phyloP scores from a whole-genome alignment of 2,329 filamentous ascomycete genomes.

The Monosporascus sp. region DNA sequence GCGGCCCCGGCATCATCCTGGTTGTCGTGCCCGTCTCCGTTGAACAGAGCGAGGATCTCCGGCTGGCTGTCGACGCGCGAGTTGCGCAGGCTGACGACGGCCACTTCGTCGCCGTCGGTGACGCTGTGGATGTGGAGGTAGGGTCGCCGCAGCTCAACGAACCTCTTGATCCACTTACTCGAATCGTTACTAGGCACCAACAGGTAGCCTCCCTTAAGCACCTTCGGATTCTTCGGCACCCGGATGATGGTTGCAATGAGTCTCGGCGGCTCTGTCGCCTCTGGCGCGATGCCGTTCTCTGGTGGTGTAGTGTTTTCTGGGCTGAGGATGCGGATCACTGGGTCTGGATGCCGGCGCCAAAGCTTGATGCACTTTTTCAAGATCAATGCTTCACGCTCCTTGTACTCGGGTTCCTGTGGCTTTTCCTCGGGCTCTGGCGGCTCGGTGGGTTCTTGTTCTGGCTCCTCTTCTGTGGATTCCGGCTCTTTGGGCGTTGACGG shows the following conservation, averaged over 20 bases:
- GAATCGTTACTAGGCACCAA: conserved; percentile 78
- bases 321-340: conserved; percentile 49
- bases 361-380: conserved; percentile 56
- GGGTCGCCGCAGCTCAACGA: conserved; percentile 84
- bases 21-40: conserved; percentile 10
- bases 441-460: conserved; percentile 17
- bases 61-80: conserved; percentile 90
- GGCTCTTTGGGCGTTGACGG: conserved; percentile 23
- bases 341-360: conserved; percentile 59
- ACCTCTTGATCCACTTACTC: conserved; percentile 83
- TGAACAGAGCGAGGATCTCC: conserved; percentile 72
- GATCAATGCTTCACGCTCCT: conserved; percentile 40
- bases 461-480: conserved; percentile 14
- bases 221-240: conserved; percentile 72
- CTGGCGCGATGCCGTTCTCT: conserved; percentile 50
- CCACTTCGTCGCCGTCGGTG: conserved; percentile 83
- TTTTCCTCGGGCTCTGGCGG: conserved; percentile 14
- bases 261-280: conserved; percentile 49
- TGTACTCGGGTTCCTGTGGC: conserved; percentile 34
- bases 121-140: conserved; percentile 88
- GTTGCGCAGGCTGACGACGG: conserved; percentile 82
- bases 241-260: conserved; percentile 73
- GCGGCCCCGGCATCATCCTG: conserved; percentile 15
- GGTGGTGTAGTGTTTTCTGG: conserved; percentile 65
- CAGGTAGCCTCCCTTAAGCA: conserved; percentile 84